Evolutionary conservation across 495 filamentous ascomycete genomes (phyloP), one percentile per base, ranked within the genome.

Genomic region (Cetradonia linearis): DNA sequence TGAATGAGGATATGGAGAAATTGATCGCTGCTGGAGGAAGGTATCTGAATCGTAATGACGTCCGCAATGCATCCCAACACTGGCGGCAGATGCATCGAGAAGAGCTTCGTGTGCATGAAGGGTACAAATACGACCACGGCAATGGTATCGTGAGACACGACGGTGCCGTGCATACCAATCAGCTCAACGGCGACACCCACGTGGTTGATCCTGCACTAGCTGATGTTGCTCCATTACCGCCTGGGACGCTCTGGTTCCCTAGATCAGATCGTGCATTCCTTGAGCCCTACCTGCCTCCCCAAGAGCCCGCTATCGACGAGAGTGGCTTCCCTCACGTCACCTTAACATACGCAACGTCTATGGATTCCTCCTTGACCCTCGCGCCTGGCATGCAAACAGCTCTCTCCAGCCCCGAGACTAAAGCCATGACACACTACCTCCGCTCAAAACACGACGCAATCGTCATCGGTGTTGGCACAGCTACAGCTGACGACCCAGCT

Each of bases 351-450:
- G 91, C 92, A 30, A 82, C 83, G n/a, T 95, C 91, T 6, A 84
- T 96, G 68, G 91, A 96, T 70, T 85, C 85, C 11, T 80, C 81
- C 47, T 75, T 97, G 56, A 81, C 89, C 11, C 77, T 92, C 16
- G 75, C 81, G 0, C 87, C 88, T 0, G 89, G 89, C 18, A 77
- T 80, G 61, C 87, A 84, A 63, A 96, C 91, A 2, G 72, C 78
- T 0, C 80, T 96, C 6, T 96, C 91, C 8, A 89, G 91, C 30
- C 81, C 83, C 1, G 76, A 83, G 64, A 84, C 89, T 16, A 96
- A 95, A 70, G 78, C 86, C 55, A 89, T 97, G 86, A 96, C 91
- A 1, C 91, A 97, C 70, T 89, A 86, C 70, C 78, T 97, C 20
- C 86, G 91, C 58, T 82, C 83, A 7, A 79, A 78, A 14, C 91